Percentiles rank a stretch among this genome's conserved stretches.
Conservation (phyloP, 2,329 filamentous ascomycete genomes). For the Fusarium oligoseptatum region DNA sequence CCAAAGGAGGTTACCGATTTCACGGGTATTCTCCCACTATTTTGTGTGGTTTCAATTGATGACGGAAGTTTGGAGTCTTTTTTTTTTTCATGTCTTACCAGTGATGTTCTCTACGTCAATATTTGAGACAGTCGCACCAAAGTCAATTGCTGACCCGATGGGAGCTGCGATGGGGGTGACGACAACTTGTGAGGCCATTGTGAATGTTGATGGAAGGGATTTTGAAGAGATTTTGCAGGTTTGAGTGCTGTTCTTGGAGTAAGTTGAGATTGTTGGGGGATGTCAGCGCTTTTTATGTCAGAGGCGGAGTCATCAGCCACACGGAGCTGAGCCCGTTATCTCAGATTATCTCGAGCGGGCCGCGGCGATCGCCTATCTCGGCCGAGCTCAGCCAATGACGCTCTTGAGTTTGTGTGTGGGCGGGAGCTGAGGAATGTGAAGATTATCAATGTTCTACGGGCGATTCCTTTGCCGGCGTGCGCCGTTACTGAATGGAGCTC, state of each 20-base stretch:
- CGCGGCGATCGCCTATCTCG: conserved; percentile 40
- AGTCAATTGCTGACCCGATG: conserved; percentile 61
- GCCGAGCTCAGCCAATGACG: conserved; percentile 1
- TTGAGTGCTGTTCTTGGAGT: not conserved
- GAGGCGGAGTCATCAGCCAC: not conserved
- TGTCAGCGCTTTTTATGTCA: conserved; percentile 17
- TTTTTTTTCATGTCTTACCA: conserved; percentile 59
- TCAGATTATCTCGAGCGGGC: conserved; percentile 7
- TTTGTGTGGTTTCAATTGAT: conserved; percentile 19
- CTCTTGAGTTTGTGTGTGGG: not conserved
- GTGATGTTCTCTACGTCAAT: conserved; percentile 72
- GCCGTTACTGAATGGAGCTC: not conserved
- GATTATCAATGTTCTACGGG: not conserved
- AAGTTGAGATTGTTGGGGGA: not conserved
- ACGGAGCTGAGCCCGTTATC: not conserved
- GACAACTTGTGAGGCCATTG: conserved; percentile 46
- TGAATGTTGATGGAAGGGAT: not conserved
- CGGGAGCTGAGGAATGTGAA: not conserved
- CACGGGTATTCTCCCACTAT: conserved; percentile 67
- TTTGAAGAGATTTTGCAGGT: not conserved
- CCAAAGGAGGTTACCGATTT: conserved; percentile 72
- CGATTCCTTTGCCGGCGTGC: not conserved
- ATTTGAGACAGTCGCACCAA: conserved; percentile 71
- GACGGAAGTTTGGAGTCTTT: not conserved
- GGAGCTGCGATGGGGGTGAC: conserved; percentile 56